Base-by-base conservation (phyloP, 768 basidiomycete species). In the Artomyces pyxidatus region DNA sequence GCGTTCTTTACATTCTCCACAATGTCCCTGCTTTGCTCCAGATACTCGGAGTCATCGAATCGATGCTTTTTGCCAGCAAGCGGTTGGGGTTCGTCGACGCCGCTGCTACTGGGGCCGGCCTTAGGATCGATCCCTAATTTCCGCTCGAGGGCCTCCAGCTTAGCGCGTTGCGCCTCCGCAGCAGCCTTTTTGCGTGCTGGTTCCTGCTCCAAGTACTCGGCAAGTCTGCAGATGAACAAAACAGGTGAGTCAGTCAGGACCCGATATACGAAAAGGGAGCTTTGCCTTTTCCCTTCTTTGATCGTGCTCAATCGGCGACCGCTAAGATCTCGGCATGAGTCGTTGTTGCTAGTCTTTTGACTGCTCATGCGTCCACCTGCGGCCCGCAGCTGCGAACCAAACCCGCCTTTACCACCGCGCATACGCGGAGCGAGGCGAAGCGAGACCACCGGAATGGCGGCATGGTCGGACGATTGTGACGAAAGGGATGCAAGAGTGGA, bases 331-430 rank as follows among this genome's bases (percentile, higher is more conserved):
- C 96, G 71, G 64, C 93, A 96, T 7, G 88, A 89, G 63, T 98
- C 94, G 54, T 93, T 93, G 65, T 93, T 94, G 65, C 75, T 93
- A 21, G 91, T 92, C 73, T 92, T 92, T 71, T 93, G 90, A 58
- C 85, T 88, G 61, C 87, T 90, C 96, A 99, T 99, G 27, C 95
- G 79, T 11, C 96, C 95, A 56, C 96, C 96, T 12, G 95, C 95
- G 0, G 96, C 95, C 64, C 96, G 79, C 56, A 99, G 74, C 71
- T 97, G 93, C 16, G 87, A 89, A 3, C 96, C 96, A 61, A 99
- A 98, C 28, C 95, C 96, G 64, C 96, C 95, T 68, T 98, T 99
- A 17, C 96, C 96, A 42, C 95, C 95, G 3, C 75, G 72, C 6
- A 97, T 62, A 22, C 83, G 72, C 0, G 90, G 85, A 1, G 76